These are phyloP conservation scores for Paramecium octaurelia DNA, from an alignment of 73 alveolate genomes.

Conservation along the genomic window DNA sequence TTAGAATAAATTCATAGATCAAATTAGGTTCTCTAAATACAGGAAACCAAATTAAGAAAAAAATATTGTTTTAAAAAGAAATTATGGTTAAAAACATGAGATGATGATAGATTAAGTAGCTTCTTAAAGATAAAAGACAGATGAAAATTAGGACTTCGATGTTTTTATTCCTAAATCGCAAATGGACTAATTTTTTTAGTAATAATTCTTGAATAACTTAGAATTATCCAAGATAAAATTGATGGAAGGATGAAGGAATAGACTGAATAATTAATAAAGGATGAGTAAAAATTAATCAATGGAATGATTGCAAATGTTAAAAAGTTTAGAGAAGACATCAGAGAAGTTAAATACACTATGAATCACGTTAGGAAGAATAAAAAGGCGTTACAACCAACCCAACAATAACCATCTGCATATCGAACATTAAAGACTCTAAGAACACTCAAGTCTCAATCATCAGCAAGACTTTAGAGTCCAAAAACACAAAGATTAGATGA, in stretches of 20 bases:
- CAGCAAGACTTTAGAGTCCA: not conserved
- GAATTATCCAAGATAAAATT: not conserved
- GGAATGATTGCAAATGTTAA: not conserved
- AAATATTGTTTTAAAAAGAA: not conserved
- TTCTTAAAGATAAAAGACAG: not conserved
- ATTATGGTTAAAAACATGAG: slow-evolving; percentile 40
- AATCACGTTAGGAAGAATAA: not conserved
- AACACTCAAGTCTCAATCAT: not conserved
- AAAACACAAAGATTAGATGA: slow-evolving; percentile 15
- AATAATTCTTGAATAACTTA: not conserved
- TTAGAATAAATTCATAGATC: slow-evolving; percentile 2
- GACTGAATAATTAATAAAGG: not conserved
- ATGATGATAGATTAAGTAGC: slow-evolving; percentile 44
- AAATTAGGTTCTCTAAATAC: not conserved
- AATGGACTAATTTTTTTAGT: slow-evolving; percentile 22
- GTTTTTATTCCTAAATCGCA: slow-evolving; percentile 22
- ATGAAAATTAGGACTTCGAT: slow-evolving; percentile 1
- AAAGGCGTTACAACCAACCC: not conserved
- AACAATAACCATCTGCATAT: not conserved
- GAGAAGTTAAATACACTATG: slow-evolving; percentile 46
- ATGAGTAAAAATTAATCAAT: not conserved
- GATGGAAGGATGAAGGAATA: slow-evolving; percentile 26
- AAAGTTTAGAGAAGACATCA: slow-evolving; percentile 14
- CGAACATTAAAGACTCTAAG: not conserved
- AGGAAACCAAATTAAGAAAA: not conserved